Evolutionary conservation across 1,139 yeast species (phyloP).

Genomic region (Arxiozyma heterogenica): DNA sequence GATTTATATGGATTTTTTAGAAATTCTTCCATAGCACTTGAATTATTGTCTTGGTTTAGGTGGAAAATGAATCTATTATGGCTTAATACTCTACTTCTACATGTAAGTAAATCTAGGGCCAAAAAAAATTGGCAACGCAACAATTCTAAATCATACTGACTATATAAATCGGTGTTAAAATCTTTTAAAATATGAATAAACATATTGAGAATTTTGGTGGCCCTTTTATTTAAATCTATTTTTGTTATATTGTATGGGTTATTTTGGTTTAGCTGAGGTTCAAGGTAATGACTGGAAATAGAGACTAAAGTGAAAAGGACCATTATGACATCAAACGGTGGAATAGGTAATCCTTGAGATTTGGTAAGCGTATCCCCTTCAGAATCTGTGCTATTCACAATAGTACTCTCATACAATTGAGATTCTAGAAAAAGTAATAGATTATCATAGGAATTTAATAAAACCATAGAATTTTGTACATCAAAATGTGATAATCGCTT

Average conservation of each 20-base stretch:
- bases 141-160: constrained; percentile 19
- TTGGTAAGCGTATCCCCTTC: neutral
- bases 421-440: constrained; percentile 20
- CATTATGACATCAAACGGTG: constrained; percentile 25
- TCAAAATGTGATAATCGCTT: constrained; percentile 19
- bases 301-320: constrained; percentile 24
- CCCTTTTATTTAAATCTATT: constrained; percentile 15
- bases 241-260: constrained; percentile 24
- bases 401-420: constrained; percentile 6
- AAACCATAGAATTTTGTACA: constrained; percentile 22
- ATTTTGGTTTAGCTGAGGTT: constrained; percentile 11
- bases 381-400: neutral
- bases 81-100: neutral
- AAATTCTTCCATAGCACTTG: neutral
- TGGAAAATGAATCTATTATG: neutral
- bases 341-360: constrained; percentile 9
- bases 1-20: constrained; percentile 18
- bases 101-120: constrained; percentile 17
- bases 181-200: constrained; percentile 13
- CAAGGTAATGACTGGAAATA: constrained; percentile 18
- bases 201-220: constrained; percentile 12
- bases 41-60: neutral
- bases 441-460: constrained; percentile 24
- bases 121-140: constrained; percentile 27
- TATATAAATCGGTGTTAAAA: constrained; percentile 14